These are phyloP conservation scores for Penicillium janthinellum DNA, from an alignment of 2,329 filamentous ascomycete genomes.

Conservation along the genomic window DNA sequence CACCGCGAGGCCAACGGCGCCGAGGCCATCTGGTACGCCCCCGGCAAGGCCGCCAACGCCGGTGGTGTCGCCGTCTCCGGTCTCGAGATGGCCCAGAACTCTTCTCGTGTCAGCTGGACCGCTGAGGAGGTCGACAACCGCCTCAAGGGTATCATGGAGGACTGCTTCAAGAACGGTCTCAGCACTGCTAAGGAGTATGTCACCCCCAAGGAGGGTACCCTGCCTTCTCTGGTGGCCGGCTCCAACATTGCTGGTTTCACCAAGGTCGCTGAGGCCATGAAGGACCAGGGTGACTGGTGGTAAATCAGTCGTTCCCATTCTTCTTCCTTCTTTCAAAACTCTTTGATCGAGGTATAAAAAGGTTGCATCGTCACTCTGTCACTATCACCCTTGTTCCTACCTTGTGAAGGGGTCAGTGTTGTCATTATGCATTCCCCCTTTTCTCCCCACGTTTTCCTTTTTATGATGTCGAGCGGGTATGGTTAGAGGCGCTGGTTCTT, in stretches of 20 bases:
- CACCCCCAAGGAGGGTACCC: constrained; percentile 73
- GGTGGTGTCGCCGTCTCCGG: constrained; percentile 97
- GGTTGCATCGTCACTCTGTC: not conserved
- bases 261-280: constrained; percentile 94
- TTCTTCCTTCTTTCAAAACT: not conserved
- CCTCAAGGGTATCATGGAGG: constrained; percentile 93
- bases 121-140: constrained; percentile 85
- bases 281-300: constrained; percentile 96
- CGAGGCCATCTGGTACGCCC: constrained; percentile 87
- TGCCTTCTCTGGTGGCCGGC: constrained; percentile 87
- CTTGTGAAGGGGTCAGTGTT: not conserved
- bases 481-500: constrained; percentile 39
- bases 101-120: constrained; percentile 80
- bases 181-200: constrained; percentile 89
- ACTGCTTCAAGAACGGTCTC: constrained; percentile 86
- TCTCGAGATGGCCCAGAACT: constrained; percentile 99
- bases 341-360: not conserved
- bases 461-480: constrained; percentile 27
- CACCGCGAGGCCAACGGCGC: constrained; percentile 63
- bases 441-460: constrained; percentile 14
- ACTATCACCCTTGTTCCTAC: not conserved
- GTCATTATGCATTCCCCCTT: constrained; percentile 20
- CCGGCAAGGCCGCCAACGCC: constrained; percentile 95
- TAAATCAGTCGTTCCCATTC: constrained; percentile 29
- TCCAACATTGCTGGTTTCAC: constrained; percentile 97